phyloP scores from a whole-genome alignment of 257 asterid species.

The Craterostigma plantagineum region DNA sequence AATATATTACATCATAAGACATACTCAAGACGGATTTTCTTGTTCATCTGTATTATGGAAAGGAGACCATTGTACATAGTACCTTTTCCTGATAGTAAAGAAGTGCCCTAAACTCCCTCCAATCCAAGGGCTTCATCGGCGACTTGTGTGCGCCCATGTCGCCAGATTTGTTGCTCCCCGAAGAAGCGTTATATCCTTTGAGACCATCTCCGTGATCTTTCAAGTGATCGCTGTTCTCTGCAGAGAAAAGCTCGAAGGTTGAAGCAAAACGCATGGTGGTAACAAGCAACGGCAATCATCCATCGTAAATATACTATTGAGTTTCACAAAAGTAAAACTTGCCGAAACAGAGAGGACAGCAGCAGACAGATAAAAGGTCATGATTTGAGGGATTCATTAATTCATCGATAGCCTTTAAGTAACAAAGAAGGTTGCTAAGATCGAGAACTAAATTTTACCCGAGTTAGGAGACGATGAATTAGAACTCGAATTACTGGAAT shows the following conservation, averaged over 20 bases:
- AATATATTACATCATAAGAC: slow-evolving; percentile 10
- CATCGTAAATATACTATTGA: no score
- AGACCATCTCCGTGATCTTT: slow-evolving; percentile 45
- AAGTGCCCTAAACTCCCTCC: slow-evolving; percentile 53
- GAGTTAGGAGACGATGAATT: slow-evolving; percentile 30
- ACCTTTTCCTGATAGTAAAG: slow-evolving; percentile 59
- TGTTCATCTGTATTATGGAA: neutral
- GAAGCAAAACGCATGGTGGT: neutral
- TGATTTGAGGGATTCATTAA: no score
- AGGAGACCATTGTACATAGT: slow-evolving; percentile 11
- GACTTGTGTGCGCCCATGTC: slow-evolving; percentile 29
- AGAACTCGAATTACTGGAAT: no score
- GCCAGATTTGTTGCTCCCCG: slow-evolving; percentile 32
- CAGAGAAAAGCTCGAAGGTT: slow-evolving; percentile 7
- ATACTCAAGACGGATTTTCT: slow-evolving; percentile 4
- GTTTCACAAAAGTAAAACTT: no score
- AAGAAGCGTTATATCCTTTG: slow-evolving; percentile 32
- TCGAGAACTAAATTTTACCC: slow-evolving; percentile 15
- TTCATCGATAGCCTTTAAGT: no score
- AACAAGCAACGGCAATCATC: no score
- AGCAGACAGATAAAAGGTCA: no score
- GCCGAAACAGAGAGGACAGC: no score
- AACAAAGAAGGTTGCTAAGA: neutral
- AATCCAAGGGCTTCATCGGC: slow-evolving; percentile 40
- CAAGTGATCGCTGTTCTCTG: slow-evolving; percentile 26